Conservation (phyloP, 805 yeast genomes). For the Clavispora asparagi region DNA sequence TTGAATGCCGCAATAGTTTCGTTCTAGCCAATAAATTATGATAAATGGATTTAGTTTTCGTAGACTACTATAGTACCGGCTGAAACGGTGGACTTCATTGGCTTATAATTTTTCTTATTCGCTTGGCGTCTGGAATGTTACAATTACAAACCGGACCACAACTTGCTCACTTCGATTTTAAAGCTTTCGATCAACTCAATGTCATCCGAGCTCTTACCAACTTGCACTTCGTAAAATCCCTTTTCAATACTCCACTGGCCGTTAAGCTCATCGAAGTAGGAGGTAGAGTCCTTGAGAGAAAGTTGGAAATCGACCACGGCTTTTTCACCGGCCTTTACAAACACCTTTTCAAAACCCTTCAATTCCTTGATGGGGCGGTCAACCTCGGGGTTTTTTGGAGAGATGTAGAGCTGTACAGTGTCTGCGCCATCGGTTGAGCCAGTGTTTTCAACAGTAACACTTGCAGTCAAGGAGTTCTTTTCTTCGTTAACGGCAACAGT, state of each 20-base stretch:
- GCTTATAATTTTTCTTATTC: too few species aligned
- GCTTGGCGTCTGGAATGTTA: too few species aligned
- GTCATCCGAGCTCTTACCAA: constrained; percentile 38
- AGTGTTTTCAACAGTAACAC: constrained; percentile 42
- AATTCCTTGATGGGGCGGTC: constrained; percentile 56
- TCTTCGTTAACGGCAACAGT: constrained; percentile 17
- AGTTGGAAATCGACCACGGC: constrained; percentile 32
- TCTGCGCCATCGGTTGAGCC: constrained; percentile 49
- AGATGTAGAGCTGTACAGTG: constrained; percentile 51
- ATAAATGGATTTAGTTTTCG: background rate
- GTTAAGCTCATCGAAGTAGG: constrained; percentile 48
- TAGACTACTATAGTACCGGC: too few species aligned
- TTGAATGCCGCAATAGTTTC: background rate
- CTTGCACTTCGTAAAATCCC: constrained; percentile 45
- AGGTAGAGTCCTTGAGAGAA: constrained; percentile 45
- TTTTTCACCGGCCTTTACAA: constrained; percentile 40
- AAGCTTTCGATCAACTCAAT: constrained; percentile 11
- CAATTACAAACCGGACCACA: constrained; percentile 12
- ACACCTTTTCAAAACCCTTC: constrained; percentile 51
- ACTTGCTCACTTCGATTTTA: constrained; percentile 2
- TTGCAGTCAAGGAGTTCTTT: constrained; percentile 23
- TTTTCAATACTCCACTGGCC: constrained; percentile 48
- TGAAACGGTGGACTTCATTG: too few species aligned
- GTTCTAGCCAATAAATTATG: background rate
- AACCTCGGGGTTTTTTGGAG: constrained; percentile 30